Percentiles rank a stretch among this genome's conserved stretches.
Conservation (phyloP, 2,329 filamentous ascomycete genomes). For the Paraphaeosphaeria minitans region DNA sequence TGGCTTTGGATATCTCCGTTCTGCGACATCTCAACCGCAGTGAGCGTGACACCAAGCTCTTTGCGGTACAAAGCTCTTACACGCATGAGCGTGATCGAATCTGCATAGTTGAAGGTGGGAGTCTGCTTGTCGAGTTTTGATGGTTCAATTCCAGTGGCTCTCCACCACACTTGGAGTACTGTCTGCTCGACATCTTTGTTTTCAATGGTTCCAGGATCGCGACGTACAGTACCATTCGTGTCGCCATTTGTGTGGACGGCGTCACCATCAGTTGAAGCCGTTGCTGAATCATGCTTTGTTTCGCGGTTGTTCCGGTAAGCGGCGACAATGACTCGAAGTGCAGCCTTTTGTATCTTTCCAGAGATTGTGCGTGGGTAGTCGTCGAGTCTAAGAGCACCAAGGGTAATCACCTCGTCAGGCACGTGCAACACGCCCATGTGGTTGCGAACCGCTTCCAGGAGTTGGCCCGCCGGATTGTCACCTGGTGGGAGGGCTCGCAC, state of each 20-base stretch:
- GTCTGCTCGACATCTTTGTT: constrained; percentile 3
- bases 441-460: constrained; percentile 1
- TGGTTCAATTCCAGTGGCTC: constrained; percentile 7
- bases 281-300: neutral
- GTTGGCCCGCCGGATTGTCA: constrained; percentile 2
- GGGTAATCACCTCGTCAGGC: constrained; percentile 4
- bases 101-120: constrained; percentile 7
- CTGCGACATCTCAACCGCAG: neutral
- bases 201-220: neutral
- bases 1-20: constrained; percentile 1
- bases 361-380: constrained; percentile 7
- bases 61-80: constrained; percentile 7
- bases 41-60: constrained; percentile 7
- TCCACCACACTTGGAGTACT: constrained; percentile 9
- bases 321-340: constrained; percentile 3
- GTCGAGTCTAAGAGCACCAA: neutral
- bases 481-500: constrained; percentile 4
- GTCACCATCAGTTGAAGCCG: neutral
- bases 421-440: constrained; percentile 7
- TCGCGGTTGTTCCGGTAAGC: neutral
- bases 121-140: constrained; percentile 4
- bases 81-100: constrained; percentile 9
- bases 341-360: constrained; percentile 1
- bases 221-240: neutral
- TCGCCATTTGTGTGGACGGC: neutral